Evolutionary conservation across 345 rosid genomes (phyloP).

Genomic region (Brassica cretica): DNA sequence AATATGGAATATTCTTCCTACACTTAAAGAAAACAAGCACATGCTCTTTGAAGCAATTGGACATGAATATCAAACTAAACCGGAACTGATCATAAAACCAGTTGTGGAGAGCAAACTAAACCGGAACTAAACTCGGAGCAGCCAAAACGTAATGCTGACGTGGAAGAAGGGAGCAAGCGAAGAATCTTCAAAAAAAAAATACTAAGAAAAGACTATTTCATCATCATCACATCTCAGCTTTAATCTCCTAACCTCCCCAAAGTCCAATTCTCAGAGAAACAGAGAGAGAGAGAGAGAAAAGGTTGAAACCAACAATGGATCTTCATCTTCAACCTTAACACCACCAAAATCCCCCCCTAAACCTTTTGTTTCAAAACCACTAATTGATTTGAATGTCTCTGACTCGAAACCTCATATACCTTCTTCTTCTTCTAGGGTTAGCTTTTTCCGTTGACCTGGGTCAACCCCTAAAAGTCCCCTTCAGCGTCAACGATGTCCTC

Average conservation of each 20-base stretch:
- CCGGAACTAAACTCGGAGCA: neutral
- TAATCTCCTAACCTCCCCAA: conserved; percentile 23
- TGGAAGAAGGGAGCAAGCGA: conserved; percentile 33
- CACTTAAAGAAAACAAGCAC: neutral
- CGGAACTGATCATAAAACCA: neutral
- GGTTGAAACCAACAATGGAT: conserved; percentile 7
- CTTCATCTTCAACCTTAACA: conserved; percentile 34
- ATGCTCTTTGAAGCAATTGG: neutral
- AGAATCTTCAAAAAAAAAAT: conserved; percentile 26
- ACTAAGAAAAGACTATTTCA: conserved; percentile 9
- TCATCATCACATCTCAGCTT: conserved; percentile 12
- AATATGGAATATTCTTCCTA: neutral
- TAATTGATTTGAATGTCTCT: conserved; percentile 40
- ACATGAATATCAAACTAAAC: neutral
- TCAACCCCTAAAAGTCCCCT: conserved; percentile 65
- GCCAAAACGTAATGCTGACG: conserved; percentile 5
- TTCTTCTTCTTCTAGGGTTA: conserved; percentile 40
- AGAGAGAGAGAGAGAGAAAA: neutral
- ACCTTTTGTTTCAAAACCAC: neutral
- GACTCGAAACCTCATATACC: conserved; percentile 5
- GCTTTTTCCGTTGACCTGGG: conserved; percentile 39
- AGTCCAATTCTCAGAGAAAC: conserved; percentile 27
- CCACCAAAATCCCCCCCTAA: neutral
- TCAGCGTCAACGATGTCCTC: conserved; percentile 73
- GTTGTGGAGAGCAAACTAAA: neutral